Base-by-base conservation (phyloP, 2,329 filamentous ascomycete genomes). In the Cercospora sojina region DNA sequence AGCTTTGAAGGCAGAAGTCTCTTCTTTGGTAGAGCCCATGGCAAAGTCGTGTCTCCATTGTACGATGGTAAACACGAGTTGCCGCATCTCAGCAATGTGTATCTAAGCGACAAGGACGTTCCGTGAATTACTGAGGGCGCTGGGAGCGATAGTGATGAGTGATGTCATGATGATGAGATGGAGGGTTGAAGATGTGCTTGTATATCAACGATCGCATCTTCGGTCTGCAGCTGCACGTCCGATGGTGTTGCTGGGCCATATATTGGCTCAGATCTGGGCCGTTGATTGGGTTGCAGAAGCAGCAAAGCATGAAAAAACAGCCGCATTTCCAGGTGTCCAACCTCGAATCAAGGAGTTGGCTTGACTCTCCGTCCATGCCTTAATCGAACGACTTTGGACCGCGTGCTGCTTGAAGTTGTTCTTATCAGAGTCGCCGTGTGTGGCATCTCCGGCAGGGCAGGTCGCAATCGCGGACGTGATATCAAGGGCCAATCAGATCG, bases 81-180 rank as follows among this genome's bases (percentile, higher is more conserved):
- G n/a, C 27, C 59, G 16, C 61, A 64, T 49, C 49, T 67, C 32
- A 64, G 61, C 2, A 60, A 49, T 41, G 31, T 60, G 13, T 31
- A 12, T 18, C 32, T 67, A 13, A 31, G 56, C 6, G 56, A 64
- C 7, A 61, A 57, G 7, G 43, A 61, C 25, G 23, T 51, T 5
- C 32, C 62, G 3, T 58, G 61, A 57, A 13, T 53, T 3, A 23
- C 18, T 16, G 32, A 20, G 51, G 16, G 41, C 13, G 41, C 13
- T n/a, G 23, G 16, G 12, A 25, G 16, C 5, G 59, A 62, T 7
- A 58, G 38, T 25, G 51, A 57, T n/a, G n/a, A n/a, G n/a, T n/a
- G n/a, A n/a, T n/a, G n/a, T n/a, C n/a, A n/a, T n/a, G n/a, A n/a
- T 18, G 51, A 57, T 12, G 60, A 63, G 16, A 63, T 41, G 60